These are phyloP conservation scores for Penicillium rolfsii DNA, from an alignment of 2,329 filamentous ascomycete species.

Conservation along the genomic window DNA sequence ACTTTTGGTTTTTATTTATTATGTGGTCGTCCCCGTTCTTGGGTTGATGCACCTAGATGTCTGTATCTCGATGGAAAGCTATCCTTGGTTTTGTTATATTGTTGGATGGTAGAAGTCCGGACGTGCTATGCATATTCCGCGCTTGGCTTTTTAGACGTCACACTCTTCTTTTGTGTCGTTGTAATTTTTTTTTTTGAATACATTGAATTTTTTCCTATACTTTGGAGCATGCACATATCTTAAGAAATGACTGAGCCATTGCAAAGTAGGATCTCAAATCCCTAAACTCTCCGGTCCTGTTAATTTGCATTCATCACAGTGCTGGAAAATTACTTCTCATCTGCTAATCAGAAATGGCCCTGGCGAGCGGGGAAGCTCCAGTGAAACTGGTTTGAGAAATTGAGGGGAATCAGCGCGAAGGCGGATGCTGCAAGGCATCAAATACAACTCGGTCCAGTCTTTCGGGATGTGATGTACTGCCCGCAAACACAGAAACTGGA, in stretches of 20 bases:
- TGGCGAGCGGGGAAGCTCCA: slow-evolving; percentile 5
- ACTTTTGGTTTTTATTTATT: slow-evolving; percentile 18
- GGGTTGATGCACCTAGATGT: slow-evolving; percentile 8
- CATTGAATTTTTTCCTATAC: slow-evolving; percentile 1
- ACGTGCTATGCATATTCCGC: slow-evolving; percentile 23
- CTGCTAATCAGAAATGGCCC: neutral
- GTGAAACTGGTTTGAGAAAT: neutral
- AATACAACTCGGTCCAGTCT: neutral
- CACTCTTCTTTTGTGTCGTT: neutral
- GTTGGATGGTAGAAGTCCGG: slow-evolving; percentile 15
- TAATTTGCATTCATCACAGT: too few species aligned
- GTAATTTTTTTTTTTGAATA: slow-evolving; percentile 2
- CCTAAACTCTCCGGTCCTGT: too few species aligned
- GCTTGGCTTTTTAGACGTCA: slow-evolving; percentile 4
- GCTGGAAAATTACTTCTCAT: too few species aligned
- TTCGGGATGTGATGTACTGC: slow-evolving; percentile 9
- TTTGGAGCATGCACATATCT: neutral
- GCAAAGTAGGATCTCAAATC: neutral
- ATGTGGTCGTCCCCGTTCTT: slow-evolving; percentile 4
- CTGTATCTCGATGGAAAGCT: slow-evolving; percentile 26
- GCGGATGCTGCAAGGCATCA: neutral
- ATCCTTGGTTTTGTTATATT: slow-evolving; percentile 14
- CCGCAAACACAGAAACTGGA: neutral
- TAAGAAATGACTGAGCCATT: neutral
- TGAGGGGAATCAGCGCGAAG: slow-evolving; percentile 12